These are phyloP conservation scores for Kodamaea derodonti DNA, from an alignment of 1,139 yeast genomes.

Conservation along the genomic window DNA sequence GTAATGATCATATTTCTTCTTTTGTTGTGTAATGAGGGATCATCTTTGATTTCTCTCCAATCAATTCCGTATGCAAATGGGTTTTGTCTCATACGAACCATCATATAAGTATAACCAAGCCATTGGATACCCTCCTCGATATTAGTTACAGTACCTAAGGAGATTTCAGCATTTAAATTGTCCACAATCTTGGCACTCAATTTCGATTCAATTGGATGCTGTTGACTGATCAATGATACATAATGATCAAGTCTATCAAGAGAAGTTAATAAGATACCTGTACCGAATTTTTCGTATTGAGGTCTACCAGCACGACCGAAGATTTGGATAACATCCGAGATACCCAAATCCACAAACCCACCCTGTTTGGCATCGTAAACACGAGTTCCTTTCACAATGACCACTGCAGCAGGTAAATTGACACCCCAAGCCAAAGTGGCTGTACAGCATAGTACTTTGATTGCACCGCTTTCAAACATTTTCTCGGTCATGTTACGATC, in stretches of 20 bases:
- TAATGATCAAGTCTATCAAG: conserved; percentile 82
- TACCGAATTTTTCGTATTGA: conserved; percentile 88
- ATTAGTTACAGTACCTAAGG: conserved; percentile 91
- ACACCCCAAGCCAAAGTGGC: conserved; percentile 99
- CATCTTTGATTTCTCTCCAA: conserved; percentile 80
- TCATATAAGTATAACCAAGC: conserved; percentile 94
- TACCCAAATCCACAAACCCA: conserved; percentile 89
- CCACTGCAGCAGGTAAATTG: conserved; percentile 96
- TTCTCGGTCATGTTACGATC: conserved; percentile 89
- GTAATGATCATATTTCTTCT: conserved; percentile 70
- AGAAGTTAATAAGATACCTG: conserved; percentile 86
- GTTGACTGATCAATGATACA: conserved; percentile 82
- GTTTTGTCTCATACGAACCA: conserved; percentile 90
- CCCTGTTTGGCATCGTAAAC: conserved; percentile 94
- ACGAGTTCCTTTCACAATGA: conserved; percentile 93
- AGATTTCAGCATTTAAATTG: conserved; percentile 91
- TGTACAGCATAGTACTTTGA: conserved; percentile 90
- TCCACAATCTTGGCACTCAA: conserved; percentile 78
- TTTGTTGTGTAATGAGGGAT: conserved; percentile 71
- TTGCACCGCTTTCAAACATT: conserved; percentile 80
- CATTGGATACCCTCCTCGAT: conserved; percentile 94
- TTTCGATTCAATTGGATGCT: conserved; percentile 92
- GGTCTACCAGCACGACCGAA: conserved; percentile 99
- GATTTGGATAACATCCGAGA: conserved; percentile 94
- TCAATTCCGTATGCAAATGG: conserved; percentile 93